Evolutionary conservation across 2,329 filamentous ascomycete species (phyloP).

Genomic region (Harringtonia aguacate): DNA sequence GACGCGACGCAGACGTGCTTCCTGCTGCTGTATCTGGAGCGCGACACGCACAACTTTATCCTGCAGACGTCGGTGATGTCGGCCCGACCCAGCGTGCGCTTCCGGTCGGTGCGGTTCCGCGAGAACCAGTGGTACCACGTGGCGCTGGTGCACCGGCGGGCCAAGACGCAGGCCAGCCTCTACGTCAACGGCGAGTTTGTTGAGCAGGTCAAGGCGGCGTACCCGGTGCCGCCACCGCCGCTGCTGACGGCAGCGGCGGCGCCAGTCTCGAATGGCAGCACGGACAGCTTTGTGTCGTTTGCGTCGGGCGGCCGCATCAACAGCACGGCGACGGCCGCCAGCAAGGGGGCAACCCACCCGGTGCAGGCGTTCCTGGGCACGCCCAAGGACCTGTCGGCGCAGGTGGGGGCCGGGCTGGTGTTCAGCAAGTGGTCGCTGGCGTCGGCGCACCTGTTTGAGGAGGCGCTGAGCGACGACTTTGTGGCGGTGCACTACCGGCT

Average conservation of each 20-base stretch:
- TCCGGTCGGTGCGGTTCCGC: slow-evolving; percentile 72
- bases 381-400: slow-evolving; percentile 72
- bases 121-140: slow-evolving; percentile 86
- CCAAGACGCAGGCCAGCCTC: slow-evolving; percentile 72
- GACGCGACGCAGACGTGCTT: slow-evolving; percentile 90
- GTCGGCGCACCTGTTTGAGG: slow-evolving; percentile 79
- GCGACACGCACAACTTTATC: slow-evolving; percentile 87
- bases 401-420: slow-evolving; percentile 61
- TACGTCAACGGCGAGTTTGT: slow-evolving; percentile 91
- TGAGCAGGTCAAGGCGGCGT: slow-evolving; percentile 83
- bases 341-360: slow-evolving; percentile 52
- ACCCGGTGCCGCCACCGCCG: slow-evolving; percentile 63
- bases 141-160: slow-evolving; percentile 71
- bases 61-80: slow-evolving; percentile 90
- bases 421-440: slow-evolving; percentile 81
- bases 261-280: too few relatives aligned
- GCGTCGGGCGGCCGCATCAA: slow-evolving; percentile 33
- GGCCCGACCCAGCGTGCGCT: slow-evolving; percentile 78
- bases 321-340: slow-evolving; percentile 27
- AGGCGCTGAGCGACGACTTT: slow-evolving; percentile 81
- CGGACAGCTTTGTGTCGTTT: slow-evolving; percentile 63
- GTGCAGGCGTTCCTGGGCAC: slow-evolving; percentile 93
- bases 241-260: slow-evolving; percentile 42
- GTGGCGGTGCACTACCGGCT: slow-evolving; percentile 85
- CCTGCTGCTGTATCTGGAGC: slow-evolving; percentile 84